These are phyloP conservation scores for Ramaria rubella DNA, from an alignment of 768 basidiomycete species.

Conservation along the genomic window DNA sequence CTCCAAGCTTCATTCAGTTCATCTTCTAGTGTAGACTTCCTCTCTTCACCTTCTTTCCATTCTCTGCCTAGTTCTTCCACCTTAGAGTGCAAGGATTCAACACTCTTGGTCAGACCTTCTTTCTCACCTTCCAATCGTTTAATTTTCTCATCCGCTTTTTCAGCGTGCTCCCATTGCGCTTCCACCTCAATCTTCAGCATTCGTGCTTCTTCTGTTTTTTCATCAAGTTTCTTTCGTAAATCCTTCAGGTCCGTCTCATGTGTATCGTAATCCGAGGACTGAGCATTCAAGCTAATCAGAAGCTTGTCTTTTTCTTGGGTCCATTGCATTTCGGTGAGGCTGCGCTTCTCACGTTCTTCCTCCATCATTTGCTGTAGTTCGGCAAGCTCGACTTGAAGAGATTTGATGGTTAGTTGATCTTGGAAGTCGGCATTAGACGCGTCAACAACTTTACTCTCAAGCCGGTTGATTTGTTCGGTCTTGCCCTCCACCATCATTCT, in stretches of 20 bases:
- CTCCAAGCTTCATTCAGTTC: conserved; percentile 49
- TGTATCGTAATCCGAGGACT: conserved; percentile 3
- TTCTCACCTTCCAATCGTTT: conserved; percentile 12
- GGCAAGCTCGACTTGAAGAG: neutral
- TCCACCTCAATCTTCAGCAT: conserved; percentile 59
- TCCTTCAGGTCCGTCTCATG: conserved; percentile 26
- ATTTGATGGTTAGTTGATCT: neutral
- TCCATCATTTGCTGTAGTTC: neutral
- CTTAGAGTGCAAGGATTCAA: conserved; percentile 12
- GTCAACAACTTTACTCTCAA: conserved; percentile 15
- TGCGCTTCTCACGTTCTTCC: neutral
- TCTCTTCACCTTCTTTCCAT: conserved; percentile 51
- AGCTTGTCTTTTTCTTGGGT: neutral
- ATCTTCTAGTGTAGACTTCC: conserved; percentile 46
- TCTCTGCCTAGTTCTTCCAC: conserved; percentile 37
- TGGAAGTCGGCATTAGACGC: conserved; percentile 7
- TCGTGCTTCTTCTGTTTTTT: conserved; percentile 38
- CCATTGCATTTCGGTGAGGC: neutral
- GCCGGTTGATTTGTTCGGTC: conserved; percentile 34
- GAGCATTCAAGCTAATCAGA: neutral
- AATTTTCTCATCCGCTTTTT: conserved; percentile 41
- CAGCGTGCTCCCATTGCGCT: conserved; percentile 64
- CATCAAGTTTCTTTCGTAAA: conserved; percentile 33
- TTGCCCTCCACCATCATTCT: conserved; percentile 28
- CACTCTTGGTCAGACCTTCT: neutral